Conservation (phyloP, 2,329 filamentous ascomycete species). For the Cadophora malorum region DNA sequence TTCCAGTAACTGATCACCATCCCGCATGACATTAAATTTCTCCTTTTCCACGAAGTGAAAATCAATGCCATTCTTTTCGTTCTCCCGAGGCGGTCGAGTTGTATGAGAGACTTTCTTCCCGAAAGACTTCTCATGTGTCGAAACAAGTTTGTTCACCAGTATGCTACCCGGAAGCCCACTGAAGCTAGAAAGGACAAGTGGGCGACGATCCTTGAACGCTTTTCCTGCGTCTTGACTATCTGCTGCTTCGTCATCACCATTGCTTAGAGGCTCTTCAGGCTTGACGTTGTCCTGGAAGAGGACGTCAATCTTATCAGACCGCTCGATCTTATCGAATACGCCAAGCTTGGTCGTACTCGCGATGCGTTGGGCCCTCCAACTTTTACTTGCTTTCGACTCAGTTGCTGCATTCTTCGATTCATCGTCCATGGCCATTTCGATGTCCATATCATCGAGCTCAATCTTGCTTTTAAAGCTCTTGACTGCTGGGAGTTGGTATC, state of each 20-base stretch:
- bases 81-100: conserved; percentile 55
- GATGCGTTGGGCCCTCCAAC: conserved; percentile 86
- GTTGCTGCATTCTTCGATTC: conserved; percentile 62
- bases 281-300: conserved; percentile 58
- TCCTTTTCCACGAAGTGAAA: conserved; percentile 63
- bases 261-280: conserved; percentile 45
- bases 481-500: conserved; percentile 73
- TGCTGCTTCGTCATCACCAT: conserved; percentile 45
- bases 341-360: conserved; percentile 76
- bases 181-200: conserved; percentile 73
- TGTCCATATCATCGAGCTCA: conserved; percentile 80
- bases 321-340: conserved; percentile 86
- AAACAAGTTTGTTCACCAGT: conserved; percentile 67
- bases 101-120: conserved; percentile 62
- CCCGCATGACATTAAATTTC: conserved; percentile 63
- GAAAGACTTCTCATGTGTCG: conserved; percentile 70
- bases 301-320: conserved; percentile 71
- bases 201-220: conserved; percentile 56
- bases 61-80: conserved; percentile 57
- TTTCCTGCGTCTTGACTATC: conserved; percentile 45
- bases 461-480: conserved; percentile 76
- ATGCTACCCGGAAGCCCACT: conserved; percentile 67
- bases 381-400: conserved; percentile 83
- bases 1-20: conserved; percentile 65
- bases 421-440: conserved; percentile 76